phyloP scores from a whole-genome alignment of 192 early-diverging fungal species.

The Linnemannia exigua region DNA sequence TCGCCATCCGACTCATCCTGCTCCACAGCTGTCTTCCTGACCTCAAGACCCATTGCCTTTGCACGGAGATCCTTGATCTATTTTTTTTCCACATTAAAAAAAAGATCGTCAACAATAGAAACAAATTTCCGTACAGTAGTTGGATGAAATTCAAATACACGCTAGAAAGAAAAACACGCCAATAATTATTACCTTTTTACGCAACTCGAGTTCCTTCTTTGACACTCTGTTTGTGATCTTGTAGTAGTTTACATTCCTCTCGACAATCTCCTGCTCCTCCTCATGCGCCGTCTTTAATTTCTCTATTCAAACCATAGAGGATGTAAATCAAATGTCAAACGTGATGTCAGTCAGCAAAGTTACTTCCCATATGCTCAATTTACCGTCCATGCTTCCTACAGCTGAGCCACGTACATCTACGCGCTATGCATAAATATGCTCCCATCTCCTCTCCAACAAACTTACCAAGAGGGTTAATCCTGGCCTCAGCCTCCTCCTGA shows the following conservation, averaged over 20 bases:
- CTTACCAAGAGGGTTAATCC: slow-evolving; percentile 61
- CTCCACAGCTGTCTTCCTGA: slow-evolving; percentile 26
- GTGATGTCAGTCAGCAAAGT: neutral
- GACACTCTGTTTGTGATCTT: slow-evolving; percentile 39
- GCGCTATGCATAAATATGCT: neutral
- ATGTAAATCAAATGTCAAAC: neutral
- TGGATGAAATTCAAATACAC: too few species aligned
- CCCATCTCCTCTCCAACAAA: neutral
- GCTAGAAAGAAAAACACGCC: too few species aligned
- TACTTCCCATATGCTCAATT: too few species aligned
- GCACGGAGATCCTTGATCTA: slow-evolving; percentile 54
- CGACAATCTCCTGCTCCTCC: slow-evolving; percentile 32
- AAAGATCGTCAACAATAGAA: too few species aligned
- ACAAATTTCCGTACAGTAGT: too few species aligned
- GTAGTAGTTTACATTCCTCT: slow-evolving; percentile 43
- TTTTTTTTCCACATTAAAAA: too few species aligned
- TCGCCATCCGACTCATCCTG: slow-evolving; percentile 52
- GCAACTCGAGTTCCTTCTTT: slow-evolving; percentile 52
- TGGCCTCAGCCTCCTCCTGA: slow-evolving; percentile 51
- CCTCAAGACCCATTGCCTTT: slow-evolving; percentile 17
- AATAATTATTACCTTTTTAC: slow-evolving; percentile 26
- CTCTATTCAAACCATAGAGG: neutral
- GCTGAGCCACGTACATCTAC: too few species aligned
- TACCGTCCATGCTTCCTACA: too few species aligned
- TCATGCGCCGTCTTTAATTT: slow-evolving; percentile 34